Base-by-base conservation (phyloP, 2,329 filamentous ascomycete species). In the Xylaria sp. region DNA sequence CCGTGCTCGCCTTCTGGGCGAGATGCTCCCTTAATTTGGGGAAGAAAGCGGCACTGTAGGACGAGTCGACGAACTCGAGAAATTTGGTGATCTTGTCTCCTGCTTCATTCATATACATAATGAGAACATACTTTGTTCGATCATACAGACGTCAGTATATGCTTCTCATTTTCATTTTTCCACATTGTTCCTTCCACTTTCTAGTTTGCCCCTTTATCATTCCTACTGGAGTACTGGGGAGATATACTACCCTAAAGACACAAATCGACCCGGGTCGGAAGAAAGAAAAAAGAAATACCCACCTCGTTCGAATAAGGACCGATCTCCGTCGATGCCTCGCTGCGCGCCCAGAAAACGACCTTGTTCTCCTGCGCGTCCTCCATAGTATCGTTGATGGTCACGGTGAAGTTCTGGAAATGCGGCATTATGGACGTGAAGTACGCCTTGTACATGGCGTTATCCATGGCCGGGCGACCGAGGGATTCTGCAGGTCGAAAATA, bases 351-450 rank as follows among this genome's bases (percentile, higher is more conserved):
- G 9, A 75, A 16, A 9, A 67, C 68, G 37, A 73, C 69, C 59
- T 75, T 76, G 69, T 75, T 75, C 21, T 44, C 67, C 23, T 10
- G 25, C 16, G 61, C 66, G 59, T 76, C 73, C 51, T 72, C 74
- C 32, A 71, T 23, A 1, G 71, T 2, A 8, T 72, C 70, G 44
- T 69, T 35, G 13, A 69, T 21, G 21, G 29, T 55, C 29, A 71
- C 58, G 16, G 55, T 47, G 47, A 71, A 71, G 60, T 57, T 47
- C 5, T 27, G 16, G 29, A 72, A 63, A 12, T 57, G 23, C 3
- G 68, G 55, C 3, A 72, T 58, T 13, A 65, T 10, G 12, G 40
- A 18, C 12, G 16, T 25, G 23, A 72, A 58, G 42, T 50, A 71
- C 5, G 25, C 35, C 32, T 16, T 23, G 40, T 71, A 72, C 3